Base-by-base conservation (phyloP, 2,329 filamentous ascomycete genomes). In the Biscogniauxia sp. region DNA sequence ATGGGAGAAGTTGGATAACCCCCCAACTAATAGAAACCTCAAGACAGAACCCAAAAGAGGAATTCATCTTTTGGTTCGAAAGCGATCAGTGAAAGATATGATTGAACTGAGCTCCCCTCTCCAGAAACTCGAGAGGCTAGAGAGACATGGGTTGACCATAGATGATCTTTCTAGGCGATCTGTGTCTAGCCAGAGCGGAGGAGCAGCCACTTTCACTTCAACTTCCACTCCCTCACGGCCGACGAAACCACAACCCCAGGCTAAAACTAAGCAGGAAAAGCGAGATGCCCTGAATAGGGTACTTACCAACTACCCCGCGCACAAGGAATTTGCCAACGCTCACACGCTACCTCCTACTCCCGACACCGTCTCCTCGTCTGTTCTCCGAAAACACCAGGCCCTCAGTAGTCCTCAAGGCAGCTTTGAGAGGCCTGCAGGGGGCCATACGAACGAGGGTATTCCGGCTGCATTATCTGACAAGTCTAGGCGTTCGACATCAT, bases 331-430 rank as follows among this genome's bases (percentile, higher is more conserved):
- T 61, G 78, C 55, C 1, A 75, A 78, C 57, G 76, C 79, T 5
- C 78, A 80, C 19, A 73, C 72, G 19, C 73, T 86, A 1, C 84
- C 84, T 9, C 84, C 84, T 0, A 87, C 84, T 0, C 84, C 84
- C 0, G 84, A 87, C 64, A 87, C 84, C 0, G 82, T 86, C 20
- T 84, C 84, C 1, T 84, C 82, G 1, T 81, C 82, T 1, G 84
- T 82, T 0, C 74, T 87, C 51, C 68, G 65, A 56, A 70, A 68
- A 20, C 70, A 71, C 23, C 59, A 69, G 19, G 57, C 62, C 23
- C 60, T 58, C 8, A 65, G 68, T 5, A 63, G 62, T 52, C 72
- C 69, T 23, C 65, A 72, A 54, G 70, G 72, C 53, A 71, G 69
- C 26, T 65, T 73, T 20, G 37, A 49, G 19, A 64, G 58, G 25